phyloP scores from a whole-genome alignment of 768 basidiomycete species.

The Amanita phalloides region DNA sequence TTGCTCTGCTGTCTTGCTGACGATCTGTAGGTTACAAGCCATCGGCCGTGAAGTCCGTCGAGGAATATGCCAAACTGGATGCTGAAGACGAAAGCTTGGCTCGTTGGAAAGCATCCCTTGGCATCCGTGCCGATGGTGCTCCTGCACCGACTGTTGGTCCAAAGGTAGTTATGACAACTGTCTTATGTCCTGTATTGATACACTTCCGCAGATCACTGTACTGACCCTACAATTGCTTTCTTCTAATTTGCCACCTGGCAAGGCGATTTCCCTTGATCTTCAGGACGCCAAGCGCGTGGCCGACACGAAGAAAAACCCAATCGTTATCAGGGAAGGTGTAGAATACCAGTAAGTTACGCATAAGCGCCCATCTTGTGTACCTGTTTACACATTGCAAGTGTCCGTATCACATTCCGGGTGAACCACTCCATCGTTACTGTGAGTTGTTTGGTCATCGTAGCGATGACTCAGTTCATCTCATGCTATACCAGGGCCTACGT shows the following conservation, averaged over 20 bases:
- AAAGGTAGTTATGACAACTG: constrained; percentile 36
- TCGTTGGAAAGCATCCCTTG: constrained; percentile 93
- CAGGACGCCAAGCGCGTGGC: constrained; percentile 32
- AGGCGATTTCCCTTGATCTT: constrained; percentile 59
- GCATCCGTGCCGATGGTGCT: constrained; percentile 50
- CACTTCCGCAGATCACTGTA: constrained; percentile 49
- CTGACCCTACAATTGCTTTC: constrained; percentile 73
- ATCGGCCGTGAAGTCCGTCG: constrained; percentile 54
- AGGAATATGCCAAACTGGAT: constrained; percentile 81
- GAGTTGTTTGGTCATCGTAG: constrained; percentile 12
- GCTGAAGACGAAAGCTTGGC: constrained; percentile 87
- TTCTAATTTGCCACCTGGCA: constrained; percentile 51
- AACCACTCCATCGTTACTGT: constrained; percentile 86
- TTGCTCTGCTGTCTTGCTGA: constrained; percentile 1
- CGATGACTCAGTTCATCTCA: constrained; percentile 1
- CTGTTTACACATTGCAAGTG: constrained; percentile 29
- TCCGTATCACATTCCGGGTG: constrained; percentile 75
- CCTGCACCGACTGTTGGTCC: constrained; percentile 36
- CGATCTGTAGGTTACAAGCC: constrained; percentile 60
- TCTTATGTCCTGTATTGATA: constrained; percentile 7
- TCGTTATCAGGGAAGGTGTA: constrained; percentile 73
- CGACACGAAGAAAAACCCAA: constrained; percentile 67
- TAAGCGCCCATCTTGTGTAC: neutral
- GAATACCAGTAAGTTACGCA: constrained; percentile 69
- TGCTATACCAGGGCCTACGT: constrained; percentile 48